These are phyloP conservation scores for Entrophospora sp. DNA, from an alignment of 192 early-diverging fungal species.

Conservation along the genomic window DNA sequence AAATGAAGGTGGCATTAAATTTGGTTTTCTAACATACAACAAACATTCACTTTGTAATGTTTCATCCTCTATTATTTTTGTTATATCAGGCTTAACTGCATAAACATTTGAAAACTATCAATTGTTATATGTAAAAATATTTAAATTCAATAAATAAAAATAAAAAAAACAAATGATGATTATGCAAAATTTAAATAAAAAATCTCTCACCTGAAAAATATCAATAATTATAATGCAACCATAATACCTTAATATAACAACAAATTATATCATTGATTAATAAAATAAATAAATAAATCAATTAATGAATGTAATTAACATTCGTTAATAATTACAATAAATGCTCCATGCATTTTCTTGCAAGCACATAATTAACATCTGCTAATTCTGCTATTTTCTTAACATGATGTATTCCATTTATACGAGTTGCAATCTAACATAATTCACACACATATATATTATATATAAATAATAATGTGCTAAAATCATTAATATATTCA, in stretches of 20 bases:
- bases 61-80: slow-evolving; percentile 47
- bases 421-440: slow-evolving; percentile 57
- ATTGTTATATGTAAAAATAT: too few relatives aligned
- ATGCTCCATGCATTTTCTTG: slow-evolving; percentile 78
- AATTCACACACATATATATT: too few relatives aligned
- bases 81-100: slow-evolving; percentile 53
- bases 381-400: slow-evolving; percentile 69
- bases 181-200: neutral
- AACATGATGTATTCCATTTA: slow-evolving; percentile 83
- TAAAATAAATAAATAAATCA: slow-evolving; percentile 13
- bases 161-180: neutral
- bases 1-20: slow-evolving; percentile 47
- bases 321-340: slow-evolving; percentile 53
- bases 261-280: neutral
- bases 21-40: slow-evolving; percentile 56
- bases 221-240: slow-evolving; percentile 86
- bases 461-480: too few relatives aligned
- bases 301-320: neutral
- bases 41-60: slow-evolving; percentile 71
- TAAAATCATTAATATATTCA: neutral
- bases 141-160: neutral
- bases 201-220: slow-evolving; percentile 63
- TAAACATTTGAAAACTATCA: slow-evolving; percentile 85
- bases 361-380: slow-evolving; percentile 68
- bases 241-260: slow-evolving; percentile 54